Percentiles rank a stretch among this genome's conserved stretches.
These are phyloP conservation scores for Puccinia hordei DNA, from an alignment of 1,284 basidiomycete species.

Conservation along the genomic window DNA sequence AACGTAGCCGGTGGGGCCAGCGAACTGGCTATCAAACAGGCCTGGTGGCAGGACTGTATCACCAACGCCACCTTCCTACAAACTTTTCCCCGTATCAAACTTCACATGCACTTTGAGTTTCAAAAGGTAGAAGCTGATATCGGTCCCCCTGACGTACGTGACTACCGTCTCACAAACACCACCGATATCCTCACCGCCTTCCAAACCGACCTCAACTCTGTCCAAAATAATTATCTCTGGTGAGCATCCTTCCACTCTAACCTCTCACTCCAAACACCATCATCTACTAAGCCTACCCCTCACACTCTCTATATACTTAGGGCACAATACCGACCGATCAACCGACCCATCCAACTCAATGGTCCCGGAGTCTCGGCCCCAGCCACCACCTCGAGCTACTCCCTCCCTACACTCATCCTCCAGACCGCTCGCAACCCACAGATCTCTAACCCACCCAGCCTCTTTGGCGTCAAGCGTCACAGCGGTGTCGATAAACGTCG, in stretches of 20 bases:
- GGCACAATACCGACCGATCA: constrained; percentile 32
- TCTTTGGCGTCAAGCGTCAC: constrained; percentile 30
- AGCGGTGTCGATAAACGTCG: constrained; percentile 14
- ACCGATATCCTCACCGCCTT: constrained; percentile 33
- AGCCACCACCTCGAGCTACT: constrained; percentile 7
- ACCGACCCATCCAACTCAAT: constrained; percentile 6
- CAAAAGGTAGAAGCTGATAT: constrained; percentile 12
- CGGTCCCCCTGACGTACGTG: constrained; percentile 27
- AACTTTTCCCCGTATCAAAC: constrained; percentile 24
- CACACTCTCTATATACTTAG: not conserved
- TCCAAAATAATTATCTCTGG: constrained; percentile 38
- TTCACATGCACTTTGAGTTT: constrained; percentile 30
- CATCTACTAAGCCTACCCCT: too few species aligned
- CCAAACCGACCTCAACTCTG: constrained; percentile 31
- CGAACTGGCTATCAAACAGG: constrained; percentile 54
- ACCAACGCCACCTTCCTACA: constrained; percentile 30
- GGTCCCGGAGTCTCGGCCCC: constrained; percentile 37
- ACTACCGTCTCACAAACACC: constrained; percentile 27
- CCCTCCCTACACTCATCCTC: constrained; percentile 20
- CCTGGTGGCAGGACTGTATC: constrained; percentile 55
- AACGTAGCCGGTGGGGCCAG: constrained; percentile 53
- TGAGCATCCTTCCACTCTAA: not conserved
- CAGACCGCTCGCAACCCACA: constrained; percentile 35
- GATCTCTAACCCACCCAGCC: constrained; percentile 1
- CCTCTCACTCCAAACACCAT: not conserved